Percentiles rank a stretch among this genome's conserved stretches.
Evolutionary conservation across 139 green algal genomes (phyloP).

Genomic region (Coccomyxa sp.): DNA sequence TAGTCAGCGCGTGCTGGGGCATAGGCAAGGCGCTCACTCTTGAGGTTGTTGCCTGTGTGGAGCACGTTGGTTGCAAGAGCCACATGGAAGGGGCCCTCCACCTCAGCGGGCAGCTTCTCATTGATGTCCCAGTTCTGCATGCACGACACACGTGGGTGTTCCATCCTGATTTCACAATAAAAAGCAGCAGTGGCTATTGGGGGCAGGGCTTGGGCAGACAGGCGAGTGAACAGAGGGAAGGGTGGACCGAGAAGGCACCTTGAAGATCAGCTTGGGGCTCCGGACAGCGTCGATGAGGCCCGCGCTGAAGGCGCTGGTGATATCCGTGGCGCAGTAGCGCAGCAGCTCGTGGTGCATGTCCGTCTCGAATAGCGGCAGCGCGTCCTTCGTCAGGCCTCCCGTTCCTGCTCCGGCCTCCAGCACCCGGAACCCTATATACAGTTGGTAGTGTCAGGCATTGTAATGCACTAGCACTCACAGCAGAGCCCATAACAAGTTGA

Average conservation of each 20-base stretch:
- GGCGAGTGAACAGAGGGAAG: neutral
- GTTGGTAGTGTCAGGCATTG: too few relatives aligned
- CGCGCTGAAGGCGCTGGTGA: neutral
- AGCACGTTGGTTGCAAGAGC: neutral
- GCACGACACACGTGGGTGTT: neutral
- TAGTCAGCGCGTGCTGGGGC: neutral
- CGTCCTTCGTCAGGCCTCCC: slow-evolving; percentile 4
- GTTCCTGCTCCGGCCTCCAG: neutral
- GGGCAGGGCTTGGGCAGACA: too few relatives aligned
- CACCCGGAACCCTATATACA: neutral
- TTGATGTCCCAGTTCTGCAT: slow-evolving; percentile 10
- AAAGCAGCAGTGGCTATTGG: neutral
- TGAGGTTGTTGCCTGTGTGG: slow-evolving; percentile 1
- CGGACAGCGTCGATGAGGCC: neutral
- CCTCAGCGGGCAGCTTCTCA: neutral
- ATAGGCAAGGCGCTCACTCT: neutral
- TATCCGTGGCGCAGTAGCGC: slow-evolving; percentile 1
- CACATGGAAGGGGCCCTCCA: neutral
- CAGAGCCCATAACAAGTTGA: too few relatives aligned
- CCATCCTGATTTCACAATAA: neutral
- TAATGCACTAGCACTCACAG: too few relatives aligned
- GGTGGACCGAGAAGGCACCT: neutral
- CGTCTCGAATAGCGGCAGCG: neutral
- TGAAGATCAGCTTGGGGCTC: slow-evolving; percentile 4
- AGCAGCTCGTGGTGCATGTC: neutral